phyloP scores from a whole-genome alignment of 192 early-diverging fungal species.

The Chytriomyces confervae region DNA sequence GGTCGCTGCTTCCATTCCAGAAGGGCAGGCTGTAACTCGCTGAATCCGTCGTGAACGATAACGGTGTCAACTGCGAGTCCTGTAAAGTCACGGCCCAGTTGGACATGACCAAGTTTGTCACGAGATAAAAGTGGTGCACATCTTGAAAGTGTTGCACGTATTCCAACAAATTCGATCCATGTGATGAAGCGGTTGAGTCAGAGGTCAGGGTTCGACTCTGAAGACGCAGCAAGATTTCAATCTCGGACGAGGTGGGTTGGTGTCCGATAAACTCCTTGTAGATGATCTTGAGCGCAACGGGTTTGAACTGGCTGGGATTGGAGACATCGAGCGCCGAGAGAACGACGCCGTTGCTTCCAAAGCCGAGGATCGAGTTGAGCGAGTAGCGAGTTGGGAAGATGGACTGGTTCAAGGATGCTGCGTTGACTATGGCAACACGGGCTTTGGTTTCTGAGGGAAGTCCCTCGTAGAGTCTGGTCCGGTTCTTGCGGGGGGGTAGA shows the following conservation, averaged over 20 bases:
- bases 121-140: conserved; percentile 31
- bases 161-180: neutral
- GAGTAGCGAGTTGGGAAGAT: neutral
- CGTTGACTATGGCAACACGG: conserved; percentile 7
- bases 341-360: conserved; percentile 37
- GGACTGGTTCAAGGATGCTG: neutral
- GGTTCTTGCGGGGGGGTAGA: neutral
- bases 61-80: neutral
- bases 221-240: neutral
- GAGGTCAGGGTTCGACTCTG: neutral
- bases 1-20: neutral
- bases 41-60: neutral
- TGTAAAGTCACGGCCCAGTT: neutral
- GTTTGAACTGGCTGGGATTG: neutral
- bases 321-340: conserved; percentile 7
- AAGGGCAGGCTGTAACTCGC: neutral
- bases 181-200: too few relatives aligned
- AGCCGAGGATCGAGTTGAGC: conserved; percentile 27
- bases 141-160: conserved; percentile 16
- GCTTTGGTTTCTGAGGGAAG: conserved; percentile 15
- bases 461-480: neutral
- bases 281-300: conserved; percentile 40
- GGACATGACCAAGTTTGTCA: conserved; percentile 22
- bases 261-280: conserved; percentile 5
- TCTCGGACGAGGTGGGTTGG: neutral